Base-by-base conservation (phyloP, 257 asterid species). In the Salvia rosmarinus region DNA sequence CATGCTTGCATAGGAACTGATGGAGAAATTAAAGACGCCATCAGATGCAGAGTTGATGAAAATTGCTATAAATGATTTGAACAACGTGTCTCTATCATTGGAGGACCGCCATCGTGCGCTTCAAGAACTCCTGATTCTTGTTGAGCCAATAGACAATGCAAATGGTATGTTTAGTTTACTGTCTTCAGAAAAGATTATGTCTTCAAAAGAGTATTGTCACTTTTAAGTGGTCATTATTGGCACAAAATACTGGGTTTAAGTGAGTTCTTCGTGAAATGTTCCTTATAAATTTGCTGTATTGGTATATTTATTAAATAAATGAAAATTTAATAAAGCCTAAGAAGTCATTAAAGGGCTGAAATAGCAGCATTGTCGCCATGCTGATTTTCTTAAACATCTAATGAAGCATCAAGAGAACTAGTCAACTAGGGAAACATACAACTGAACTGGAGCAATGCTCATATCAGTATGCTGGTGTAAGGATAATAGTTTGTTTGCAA, bases 141-240 rank as follows among this genome's bases (percentile, higher is more conserved):
- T 89, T 72, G 96, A 89, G 89, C 96, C 93, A 64, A 86, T 92
- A 73, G 94, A 92, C 64, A 92, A 89, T 76, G 98, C 98, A 51
- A 89, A 85, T 71, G 96, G 98, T 92, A 76, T 44, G 77, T 61
- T 10, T 74, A 7, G 42, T 67, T 14, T 37, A 40, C 63, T 16
- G 34, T 49, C 60, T 61, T 35, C 63, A 16, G 20, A 44, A 35
- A 42, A 39, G 8, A n/a, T 49, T 55, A 58, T 64, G 67, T 60
- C 44, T 50, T 28, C 34, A 51, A 34, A 40, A 40, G 39, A 55
- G 1, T 21, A 6, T 64, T 44, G 9, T 57, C 59, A 30, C 63
- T 59, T 61, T 25, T 60, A 16, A 43, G 51, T 46, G 42, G 40
- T 34, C 74, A 20, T n/a, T 63, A 19, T 43, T 23, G 30, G 30